Base-by-base conservation (phyloP, 805 yeast species). In the Lipomyces orientalis region DNA sequence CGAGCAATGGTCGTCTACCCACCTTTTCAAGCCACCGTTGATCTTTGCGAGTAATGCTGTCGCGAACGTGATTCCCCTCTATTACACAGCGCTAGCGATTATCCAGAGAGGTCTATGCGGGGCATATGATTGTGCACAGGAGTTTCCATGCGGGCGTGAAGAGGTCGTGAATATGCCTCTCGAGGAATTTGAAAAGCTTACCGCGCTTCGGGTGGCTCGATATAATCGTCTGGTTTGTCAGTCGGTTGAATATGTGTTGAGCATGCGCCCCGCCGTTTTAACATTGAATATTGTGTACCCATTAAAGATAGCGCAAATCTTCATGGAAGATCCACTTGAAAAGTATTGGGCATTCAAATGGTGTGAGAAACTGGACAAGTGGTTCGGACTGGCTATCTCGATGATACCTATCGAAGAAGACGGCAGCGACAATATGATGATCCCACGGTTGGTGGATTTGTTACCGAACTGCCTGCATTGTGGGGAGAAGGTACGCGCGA, bases 1-100 rank as follows among this genome's bases (percentile, higher is more conserved):
- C 19, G 33, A 22, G 43, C 37, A 60, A 19, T 60, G 60, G 62
- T 33, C 34, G 31, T 16, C 10, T 10, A 29, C 46, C 14, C 62
- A 60, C 39, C 9, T 60, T 10, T 60, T 60, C 49, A 60, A 60
- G 29, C 62, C 62, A 16, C 35, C 61, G 1, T 19, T 60, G 9
- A n/a, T 12, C 4, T 60, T 19, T 34, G 33, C 43, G 16, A 37
- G 14, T 7, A n/a, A 22, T 16, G n/a, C 37, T 5, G 49, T 58
- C 6, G 60, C 60, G 33, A 58, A 37, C 33, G 9, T 37, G 25
- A 37, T 58, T n/a, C 60, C 60, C 14, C n/a, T 58, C n/a, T 58
- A 34, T 29, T 35, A 35, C 19, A 14, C 60, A 34, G 33, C 52
- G 3, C 29, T 19, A 8, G 34, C 54, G 19, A 58, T 8, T 9